Evolutionary conservation across 768 basidiomycete species (phyloP).

Genomic region (Leccinellum luteum): DNA sequence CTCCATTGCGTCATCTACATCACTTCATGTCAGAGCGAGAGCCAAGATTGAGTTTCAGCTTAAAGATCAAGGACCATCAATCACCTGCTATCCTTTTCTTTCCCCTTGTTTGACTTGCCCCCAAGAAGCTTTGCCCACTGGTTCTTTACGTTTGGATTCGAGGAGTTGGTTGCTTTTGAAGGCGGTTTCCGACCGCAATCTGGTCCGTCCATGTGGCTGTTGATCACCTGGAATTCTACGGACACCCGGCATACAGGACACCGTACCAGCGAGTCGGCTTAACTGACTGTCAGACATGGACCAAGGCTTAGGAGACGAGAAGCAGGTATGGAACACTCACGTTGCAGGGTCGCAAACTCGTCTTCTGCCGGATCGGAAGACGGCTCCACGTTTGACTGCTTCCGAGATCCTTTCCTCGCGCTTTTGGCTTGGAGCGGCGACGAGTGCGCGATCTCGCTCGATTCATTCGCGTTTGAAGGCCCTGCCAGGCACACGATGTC

Average conservation of each 20-base stretch:
- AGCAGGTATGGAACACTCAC: slow-evolving; percentile 13
- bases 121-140: slow-evolving; percentile 46
- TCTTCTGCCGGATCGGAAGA: slow-evolving; percentile 34
- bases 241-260: slow-evolving; percentile 62
- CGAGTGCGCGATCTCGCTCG: slow-evolving; percentile 23
- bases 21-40: slow-evolving; percentile 20
- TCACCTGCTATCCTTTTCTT: slow-evolving; percentile 36
- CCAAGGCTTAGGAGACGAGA: background rate
- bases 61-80: background rate
- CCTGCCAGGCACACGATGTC: slow-evolving; percentile 31
- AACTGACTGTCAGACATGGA: slow-evolving; percentile 3
- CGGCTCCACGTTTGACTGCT: slow-evolving; percentile 18
- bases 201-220: slow-evolving; percentile 61
- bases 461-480: slow-evolving; percentile 25
- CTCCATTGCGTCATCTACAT: slow-evolving; percentile 35
- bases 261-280: slow-evolving; percentile 38
- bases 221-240: slow-evolving; percentile 50
- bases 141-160: slow-evolving; percentile 24
- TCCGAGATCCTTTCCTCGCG: slow-evolving; percentile 17
- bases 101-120: slow-evolving; percentile 37
- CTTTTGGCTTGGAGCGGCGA: slow-evolving; percentile 23
- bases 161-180: slow-evolving; percentile 20
- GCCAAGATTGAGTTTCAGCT: slow-evolving; percentile 12
- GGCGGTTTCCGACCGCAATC: slow-evolving; percentile 38
- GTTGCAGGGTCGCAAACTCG: slow-evolving; percentile 11